Evolutionary conservation across 1,284 basidiomycete genomes (phyloP).

Genomic region (Papiliotrema fonsecae): DNA sequence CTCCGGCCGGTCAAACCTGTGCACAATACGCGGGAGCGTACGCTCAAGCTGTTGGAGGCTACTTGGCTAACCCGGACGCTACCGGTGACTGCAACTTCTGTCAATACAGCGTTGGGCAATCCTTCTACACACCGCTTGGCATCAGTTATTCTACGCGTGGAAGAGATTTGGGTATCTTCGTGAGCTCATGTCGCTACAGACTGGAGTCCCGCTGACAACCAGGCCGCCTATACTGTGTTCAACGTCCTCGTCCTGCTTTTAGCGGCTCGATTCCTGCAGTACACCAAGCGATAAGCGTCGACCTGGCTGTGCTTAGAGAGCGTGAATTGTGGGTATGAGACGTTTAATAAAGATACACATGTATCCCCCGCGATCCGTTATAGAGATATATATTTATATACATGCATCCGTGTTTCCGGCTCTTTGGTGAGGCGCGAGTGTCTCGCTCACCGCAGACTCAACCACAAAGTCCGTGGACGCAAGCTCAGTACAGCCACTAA

Average conservation of each 20-base stretch:
- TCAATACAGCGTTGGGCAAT: conserved; percentile 35
- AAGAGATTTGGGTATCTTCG: conserved; percentile 68
- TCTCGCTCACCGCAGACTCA: too few relatives aligned
- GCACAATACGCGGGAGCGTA: conserved; percentile 64
- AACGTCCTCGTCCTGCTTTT: conserved; percentile 67
- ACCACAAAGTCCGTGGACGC: too few relatives aligned
- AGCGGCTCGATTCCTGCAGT: conserved; percentile 64
- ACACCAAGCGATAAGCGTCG: conserved; percentile 25
- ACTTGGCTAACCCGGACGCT: conserved; percentile 63
- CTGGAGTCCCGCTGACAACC: neutral
- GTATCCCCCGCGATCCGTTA: too few relatives aligned
- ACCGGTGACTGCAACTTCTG: conserved; percentile 47
- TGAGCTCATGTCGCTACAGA: too few relatives aligned
- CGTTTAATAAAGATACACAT: too few relatives aligned
- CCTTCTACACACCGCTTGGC: conserved; percentile 51
- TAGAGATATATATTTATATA: too few relatives aligned
- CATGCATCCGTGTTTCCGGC: too few relatives aligned
- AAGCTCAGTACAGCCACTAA: too few relatives aligned
- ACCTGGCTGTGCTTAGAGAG: neutral
- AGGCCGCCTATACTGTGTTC: conserved; percentile 52
- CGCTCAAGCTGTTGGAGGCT: conserved; percentile 62
- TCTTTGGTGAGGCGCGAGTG: too few relatives aligned
- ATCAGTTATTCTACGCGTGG: conserved; percentile 62
- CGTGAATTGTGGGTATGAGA: too few relatives aligned
- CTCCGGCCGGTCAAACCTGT: conserved; percentile 73